Percentiles rank a stretch among this genome's conserved stretches.
phyloP scores from a whole-genome alignment of 176 grass and related monocot genomes.

The Microstegium vimineum region DNA sequence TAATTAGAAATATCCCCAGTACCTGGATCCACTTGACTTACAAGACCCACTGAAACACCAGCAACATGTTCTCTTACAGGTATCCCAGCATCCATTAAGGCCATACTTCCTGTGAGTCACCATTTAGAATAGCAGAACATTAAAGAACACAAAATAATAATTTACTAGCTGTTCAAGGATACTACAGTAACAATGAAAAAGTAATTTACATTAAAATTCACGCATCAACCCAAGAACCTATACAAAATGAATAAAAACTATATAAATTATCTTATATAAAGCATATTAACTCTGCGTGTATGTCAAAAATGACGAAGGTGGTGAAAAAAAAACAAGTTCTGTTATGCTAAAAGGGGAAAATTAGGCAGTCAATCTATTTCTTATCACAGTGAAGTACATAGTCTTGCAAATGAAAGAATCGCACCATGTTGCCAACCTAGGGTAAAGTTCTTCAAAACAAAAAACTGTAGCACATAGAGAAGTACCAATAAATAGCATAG shows the following conservation, averaged over 20 bases:
- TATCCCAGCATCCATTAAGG: slow-evolving; percentile 99
- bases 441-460: slow-evolving; percentile 5
- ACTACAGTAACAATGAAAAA: not conserved
- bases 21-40: slow-evolving; percentile 60
- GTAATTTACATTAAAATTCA: not conserved
- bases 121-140: slow-evolving; percentile 20
- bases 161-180: not conserved
- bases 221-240: not conserved
- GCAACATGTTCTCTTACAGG: slow-evolving; percentile 98
- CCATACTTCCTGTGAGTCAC: slow-evolving; percentile 66
- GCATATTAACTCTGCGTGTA: not conserved
- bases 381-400: slow-evolving; percentile 15
- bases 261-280: slow-evolving; percentile 21
- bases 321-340: not conserved
- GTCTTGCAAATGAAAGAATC: slow-evolving; percentile 5
- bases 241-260: not conserved
- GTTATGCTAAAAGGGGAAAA: not conserved
- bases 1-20: slow-evolving; percentile 78
- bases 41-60: slow-evolving; percentile 97
- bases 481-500: not conserved
- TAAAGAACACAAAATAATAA: not conserved
- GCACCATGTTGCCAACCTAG: not conserved
- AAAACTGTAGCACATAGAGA: not conserved
- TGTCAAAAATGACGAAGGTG: not conserved
- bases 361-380: not conserved